Percentiles rank a stretch among this genome's conserved stretches.
Evolutionary conservation across 371 early-diverging fungal species (phyloP).

Genomic region (Dinochytrium kinnereticum): DNA sequence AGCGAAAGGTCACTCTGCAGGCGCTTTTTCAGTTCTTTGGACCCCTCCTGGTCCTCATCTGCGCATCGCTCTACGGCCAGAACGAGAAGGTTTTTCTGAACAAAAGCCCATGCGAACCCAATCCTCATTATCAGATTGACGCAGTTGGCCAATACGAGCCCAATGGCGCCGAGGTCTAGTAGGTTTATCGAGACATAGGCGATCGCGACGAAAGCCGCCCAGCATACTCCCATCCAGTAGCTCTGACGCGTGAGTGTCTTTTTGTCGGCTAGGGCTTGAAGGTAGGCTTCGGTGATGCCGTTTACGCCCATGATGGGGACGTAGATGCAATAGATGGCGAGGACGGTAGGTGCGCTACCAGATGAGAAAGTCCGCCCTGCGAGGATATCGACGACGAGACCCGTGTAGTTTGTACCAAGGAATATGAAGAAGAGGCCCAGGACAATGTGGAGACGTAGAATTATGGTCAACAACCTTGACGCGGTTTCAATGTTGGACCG

Average conservation of each 20-base stretch:
- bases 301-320: slow-evolving; percentile 94
- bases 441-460: slow-evolving; percentile 78
- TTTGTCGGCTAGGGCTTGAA: slow-evolving; percentile 81
- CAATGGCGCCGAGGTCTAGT: slow-evolving; percentile 71
- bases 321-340: slow-evolving; percentile 83
- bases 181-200: slow-evolving; percentile 41
- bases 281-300: slow-evolving; percentile 93
- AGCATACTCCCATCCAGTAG: slow-evolving; percentile 77
- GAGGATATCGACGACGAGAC: slow-evolving; percentile 71
- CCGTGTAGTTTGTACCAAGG: slow-evolving; percentile 85
- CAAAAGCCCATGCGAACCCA: slow-evolving; percentile 71
- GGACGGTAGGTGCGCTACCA: slow-evolving; percentile 48
- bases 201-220: slow-evolving; percentile 66
- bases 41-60: slow-evolving; percentile 7
- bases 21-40: slow-evolving; percentile 42
- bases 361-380: slow-evolving; percentile 65
- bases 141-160: slow-evolving; percentile 85
- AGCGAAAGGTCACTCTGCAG: slow-evolving; percentile 54
- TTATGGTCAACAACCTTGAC: slow-evolving; percentile 58
- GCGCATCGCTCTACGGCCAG: slow-evolving; percentile 28
- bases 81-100: slow-evolving; percentile 33
- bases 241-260: slow-evolving; percentile 66
- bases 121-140: slow-evolving; percentile 83
- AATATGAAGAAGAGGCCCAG: slow-evolving; percentile 80
- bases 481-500: slow-evolving; percentile 38